phyloP scores from a whole-genome alignment of 2,329 filamentous ascomycete species.

The Nothopassalora personata region DNA sequence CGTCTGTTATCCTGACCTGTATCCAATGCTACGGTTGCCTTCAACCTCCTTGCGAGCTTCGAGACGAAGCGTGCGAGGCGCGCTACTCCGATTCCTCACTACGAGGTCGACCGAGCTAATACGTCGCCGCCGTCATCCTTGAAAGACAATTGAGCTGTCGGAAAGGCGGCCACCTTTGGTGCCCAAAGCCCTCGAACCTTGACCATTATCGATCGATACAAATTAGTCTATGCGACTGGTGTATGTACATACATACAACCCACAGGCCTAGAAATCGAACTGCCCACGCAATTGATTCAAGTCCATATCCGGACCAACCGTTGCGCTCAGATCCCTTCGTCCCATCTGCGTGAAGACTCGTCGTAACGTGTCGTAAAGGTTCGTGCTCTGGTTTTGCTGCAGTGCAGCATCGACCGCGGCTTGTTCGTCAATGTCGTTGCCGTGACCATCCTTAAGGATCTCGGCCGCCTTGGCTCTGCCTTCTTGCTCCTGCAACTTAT shows the following conservation, averaged over 20 bases:
- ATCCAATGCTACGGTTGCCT: too few relatives aligned
- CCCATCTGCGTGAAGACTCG: slow-evolving; percentile 97
- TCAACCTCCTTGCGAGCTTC: too few relatives aligned
- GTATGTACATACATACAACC: not conserved
- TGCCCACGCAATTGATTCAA: slow-evolving; percentile 82
- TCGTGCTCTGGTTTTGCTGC: slow-evolving; percentile 92
- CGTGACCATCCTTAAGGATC: slow-evolving; percentile 58
- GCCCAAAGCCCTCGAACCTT: too few relatives aligned
- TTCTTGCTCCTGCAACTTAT: slow-evolving; percentile 84
- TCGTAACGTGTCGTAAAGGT: slow-evolving; percentile 88
- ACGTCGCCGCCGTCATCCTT: too few relatives aligned
- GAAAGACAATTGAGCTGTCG: too few relatives aligned
- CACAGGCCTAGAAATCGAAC: slow-evolving; percentile 69
- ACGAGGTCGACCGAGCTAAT: too few relatives aligned
- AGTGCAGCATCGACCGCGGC: slow-evolving; percentile 78
- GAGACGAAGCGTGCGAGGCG: too few relatives aligned
- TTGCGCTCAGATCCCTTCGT: slow-evolving; percentile 76
- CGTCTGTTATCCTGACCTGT: too few relatives aligned
- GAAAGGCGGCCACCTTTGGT: too few relatives aligned
- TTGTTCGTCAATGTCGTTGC: slow-evolving; percentile 56
- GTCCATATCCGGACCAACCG: slow-evolving; percentile 84
- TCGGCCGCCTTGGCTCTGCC: slow-evolving; percentile 78
- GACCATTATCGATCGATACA: too few relatives aligned
- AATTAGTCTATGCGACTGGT: too few relatives aligned
- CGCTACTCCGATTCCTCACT: too few relatives aligned